Base-by-base conservation (phyloP, 176 grass and related monocot species). In the Oryza longistaminata region DNA sequence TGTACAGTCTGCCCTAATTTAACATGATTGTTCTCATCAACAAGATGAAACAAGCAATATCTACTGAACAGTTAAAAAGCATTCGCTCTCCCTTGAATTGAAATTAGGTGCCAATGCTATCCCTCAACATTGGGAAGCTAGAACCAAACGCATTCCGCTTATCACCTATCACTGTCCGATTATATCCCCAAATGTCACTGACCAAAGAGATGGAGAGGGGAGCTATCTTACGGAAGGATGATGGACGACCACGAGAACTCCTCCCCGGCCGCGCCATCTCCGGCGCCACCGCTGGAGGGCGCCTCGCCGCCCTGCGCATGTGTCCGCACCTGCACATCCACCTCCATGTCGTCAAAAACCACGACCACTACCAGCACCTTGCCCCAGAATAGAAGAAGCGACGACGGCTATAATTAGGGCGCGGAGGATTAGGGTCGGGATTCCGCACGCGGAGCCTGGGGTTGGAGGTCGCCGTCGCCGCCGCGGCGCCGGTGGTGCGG, bases 221-320 rank as follows among this genome's bases (percentile, higher is more conserved):
- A 64, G 67, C 7, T 46, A 19, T 52, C 87, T 93, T 90, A 98
- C 93, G 93, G 96, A 21, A 92, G 62, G 81, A 98, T 17, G 81
- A 98, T 33, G 74, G 90, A 78, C 12, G 90, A 29, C 88, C 86
- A 95, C 21, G 87, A 83, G 83, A 94, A 90, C 7, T 77, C 25
- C 11, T 66, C 74, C 7, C 64, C 25, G 12, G 76, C 40, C 46
- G 64, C 79, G 76, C 74, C 85, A 9, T 60, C 72, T 11, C 70
- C 87, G 58, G 79, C 44, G 6, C 5, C 64, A 33, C 42, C 75
- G 52, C 0, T 69, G 49, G 71, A 48, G 27, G 75, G 64, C 39
- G 81, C 87, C 15, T 55, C 77, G 16, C 75, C 46, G 78, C 71
- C 89, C 75, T 88, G 95, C 82, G 84, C 87, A 34, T 87, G 42